These are phyloP conservation scores for Acacia pycnantha DNA, from an alignment of 331 rosid species.

Conservation along the genomic window DNA sequence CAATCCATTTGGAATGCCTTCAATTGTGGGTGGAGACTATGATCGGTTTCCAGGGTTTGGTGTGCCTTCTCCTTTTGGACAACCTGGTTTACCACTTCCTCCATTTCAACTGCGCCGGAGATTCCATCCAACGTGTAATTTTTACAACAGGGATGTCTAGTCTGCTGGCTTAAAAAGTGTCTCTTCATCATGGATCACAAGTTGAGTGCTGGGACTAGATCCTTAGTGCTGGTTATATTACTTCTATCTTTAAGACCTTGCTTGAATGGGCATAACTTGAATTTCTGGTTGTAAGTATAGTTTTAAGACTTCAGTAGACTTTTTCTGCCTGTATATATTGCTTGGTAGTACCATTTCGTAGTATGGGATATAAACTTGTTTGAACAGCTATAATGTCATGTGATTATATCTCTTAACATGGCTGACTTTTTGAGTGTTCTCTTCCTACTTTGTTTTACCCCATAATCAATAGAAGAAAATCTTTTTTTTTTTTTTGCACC, in stretches of 20 bases:
- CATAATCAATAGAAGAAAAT: too few species aligned
- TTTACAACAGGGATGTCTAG: background rate
- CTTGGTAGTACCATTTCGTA: background rate
- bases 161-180: background rate
- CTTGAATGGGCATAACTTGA: background rate
- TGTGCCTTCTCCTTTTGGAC: slow-evolving; percentile 17
- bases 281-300: background rate
- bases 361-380: background rate
- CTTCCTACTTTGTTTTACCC: too few species aligned
- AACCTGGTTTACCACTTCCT: slow-evolving; percentile 3
- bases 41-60: slow-evolving; percentile 39
- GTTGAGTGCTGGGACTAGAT: background rate
- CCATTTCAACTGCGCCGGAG: slow-evolving; percentile 14
- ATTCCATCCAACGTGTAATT: slow-evolving; percentile 31
- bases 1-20: slow-evolving; percentile 29
- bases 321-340: background rate
- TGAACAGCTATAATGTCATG: background rate
- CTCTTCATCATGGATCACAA: background rate
- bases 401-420: background rate
- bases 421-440: background rate
- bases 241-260: background rate
- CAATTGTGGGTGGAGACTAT: slow-evolving; percentile 43
- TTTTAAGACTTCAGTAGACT: background rate
- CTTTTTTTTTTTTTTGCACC: too few species aligned
- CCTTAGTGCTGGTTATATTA: background rate